Evolutionary conservation across 805 yeast species (phyloP).

Genomic region (Candida coquimbonensis): DNA sequence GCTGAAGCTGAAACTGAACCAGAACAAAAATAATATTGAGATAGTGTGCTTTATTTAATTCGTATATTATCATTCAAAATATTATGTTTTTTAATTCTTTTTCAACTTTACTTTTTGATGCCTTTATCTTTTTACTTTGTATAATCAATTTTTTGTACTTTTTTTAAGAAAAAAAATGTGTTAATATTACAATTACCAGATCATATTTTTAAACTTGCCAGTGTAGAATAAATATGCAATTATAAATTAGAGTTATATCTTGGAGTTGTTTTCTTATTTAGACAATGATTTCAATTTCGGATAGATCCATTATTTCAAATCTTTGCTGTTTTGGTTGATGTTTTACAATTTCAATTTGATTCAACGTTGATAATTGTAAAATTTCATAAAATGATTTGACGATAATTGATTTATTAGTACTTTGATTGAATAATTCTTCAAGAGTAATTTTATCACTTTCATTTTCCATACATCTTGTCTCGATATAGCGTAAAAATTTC

Average conservation of each 20-base stretch:
- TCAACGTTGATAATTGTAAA: constrained; percentile 20
- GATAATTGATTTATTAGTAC: constrained; percentile 9
- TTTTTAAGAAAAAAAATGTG: background rate
- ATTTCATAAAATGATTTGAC: constrained; percentile 23
- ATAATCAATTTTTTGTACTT: background rate
- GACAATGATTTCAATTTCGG: constrained; percentile 7
- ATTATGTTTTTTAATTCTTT: background rate
- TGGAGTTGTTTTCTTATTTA: background rate
- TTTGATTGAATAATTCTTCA: constrained; percentile 11
- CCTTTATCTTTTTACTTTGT: background rate
- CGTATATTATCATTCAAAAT: background rate
- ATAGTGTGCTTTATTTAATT: background rate
- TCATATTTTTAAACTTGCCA: too few relatives aligned
- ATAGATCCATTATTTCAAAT: constrained; percentile 8
- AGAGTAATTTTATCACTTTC: constrained; percentile 7
- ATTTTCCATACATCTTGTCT: constrained; percentile 13
- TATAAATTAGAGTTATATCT: background rate
- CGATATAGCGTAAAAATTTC: constrained; percentile 17
- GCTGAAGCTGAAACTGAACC: constrained; percentile 27
- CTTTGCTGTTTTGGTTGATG: background rate
- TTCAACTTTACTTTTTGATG: background rate
- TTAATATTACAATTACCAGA: too few relatives aligned
- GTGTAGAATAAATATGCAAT: too few relatives aligned
- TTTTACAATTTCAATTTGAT: constrained; percentile 8
- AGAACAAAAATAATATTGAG: constrained; percentile 21